Conservation (phyloP, 2,329 filamentous ascomycete species). For the Saccharata proteae region DNA sequence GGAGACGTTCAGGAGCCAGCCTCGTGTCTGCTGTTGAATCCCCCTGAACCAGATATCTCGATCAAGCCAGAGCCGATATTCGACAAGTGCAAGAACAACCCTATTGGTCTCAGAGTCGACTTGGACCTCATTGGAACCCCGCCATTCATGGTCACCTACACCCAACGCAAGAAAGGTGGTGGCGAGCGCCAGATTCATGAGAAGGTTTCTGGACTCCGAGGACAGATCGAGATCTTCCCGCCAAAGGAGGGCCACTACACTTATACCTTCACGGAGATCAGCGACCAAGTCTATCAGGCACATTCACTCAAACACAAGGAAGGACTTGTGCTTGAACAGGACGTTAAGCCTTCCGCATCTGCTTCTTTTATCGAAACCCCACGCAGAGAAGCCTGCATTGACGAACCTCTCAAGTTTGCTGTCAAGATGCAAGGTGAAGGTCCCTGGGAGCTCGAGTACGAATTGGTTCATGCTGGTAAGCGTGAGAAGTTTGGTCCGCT, state of each 20-base stretch:
- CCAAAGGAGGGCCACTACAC: conserved; percentile 70
- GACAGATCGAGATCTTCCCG: conserved; percentile 77
- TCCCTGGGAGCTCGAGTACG: conserved; percentile 85
- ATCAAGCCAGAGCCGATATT: conserved; percentile 71
- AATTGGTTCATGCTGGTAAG: conserved; percentile 80
- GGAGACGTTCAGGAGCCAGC: conserved; percentile 89
- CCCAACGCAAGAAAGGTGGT: conserved; percentile 49
- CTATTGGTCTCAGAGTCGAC: conserved; percentile 79
- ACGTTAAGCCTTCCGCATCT: conserved; percentile 84
- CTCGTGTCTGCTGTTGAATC: conserved; percentile 85
- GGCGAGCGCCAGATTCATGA: conserved; percentile 43
- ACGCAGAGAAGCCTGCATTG: conserved; percentile 63
- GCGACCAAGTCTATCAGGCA: conserved; percentile 68
- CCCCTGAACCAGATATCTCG: conserved; percentile 68
- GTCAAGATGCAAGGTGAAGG: conserved; percentile 68
- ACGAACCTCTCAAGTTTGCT: conserved; percentile 63
- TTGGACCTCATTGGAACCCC: conserved; percentile 86
- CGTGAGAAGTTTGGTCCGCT: conserved; percentile 56
- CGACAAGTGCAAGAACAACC: conserved; percentile 90
- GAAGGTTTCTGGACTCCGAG: conserved; percentile 56
- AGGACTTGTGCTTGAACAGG: conserved; percentile 64
- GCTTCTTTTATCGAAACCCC: conserved; percentile 52
- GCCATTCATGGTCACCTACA: conserved; percentile 75
- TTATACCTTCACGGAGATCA: conserved; percentile 72
- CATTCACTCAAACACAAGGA: conserved; percentile 40